Evolutionary conservation across 169 alveolate species (phyloP).

Genomic region (Condylostoma magnum): DNA sequence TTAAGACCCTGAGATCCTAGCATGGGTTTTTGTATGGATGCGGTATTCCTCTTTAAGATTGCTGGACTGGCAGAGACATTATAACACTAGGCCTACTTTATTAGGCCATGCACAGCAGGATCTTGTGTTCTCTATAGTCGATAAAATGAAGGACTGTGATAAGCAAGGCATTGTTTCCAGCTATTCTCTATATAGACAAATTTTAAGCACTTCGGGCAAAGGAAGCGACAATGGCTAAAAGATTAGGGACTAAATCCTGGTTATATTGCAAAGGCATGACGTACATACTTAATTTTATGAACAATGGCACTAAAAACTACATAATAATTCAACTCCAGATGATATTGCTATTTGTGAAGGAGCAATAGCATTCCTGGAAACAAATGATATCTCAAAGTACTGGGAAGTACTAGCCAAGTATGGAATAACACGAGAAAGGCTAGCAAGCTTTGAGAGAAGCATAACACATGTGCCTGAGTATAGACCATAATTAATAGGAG

Average conservation of each 20-base stretch:
- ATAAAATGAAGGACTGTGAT: background rate
- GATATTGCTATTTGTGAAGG: conserved; percentile 91
- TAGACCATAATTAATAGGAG: conserved; percentile 24
- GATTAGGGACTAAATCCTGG: conserved; percentile 88
- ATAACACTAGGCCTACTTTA: conserved; percentile 39
- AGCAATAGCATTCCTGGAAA: conserved; percentile 77
- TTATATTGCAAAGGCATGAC: conserved; percentile 85
- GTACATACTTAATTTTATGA: conserved; percentile 87
- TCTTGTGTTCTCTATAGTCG: background rate
- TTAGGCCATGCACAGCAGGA: background rate
- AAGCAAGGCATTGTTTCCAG: background rate
- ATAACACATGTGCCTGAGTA: conserved; percentile 84
- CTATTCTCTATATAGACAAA: background rate
- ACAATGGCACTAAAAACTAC: conserved; percentile 94
- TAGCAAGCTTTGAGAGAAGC: conserved; percentile 85
- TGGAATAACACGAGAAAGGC: conserved; percentile 82
- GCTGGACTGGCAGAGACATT: conserved; percentile 57
- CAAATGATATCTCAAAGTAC: conserved; percentile 71
- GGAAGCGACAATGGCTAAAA: conserved; percentile 92
- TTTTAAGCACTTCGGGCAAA: conserved; percentile 76
- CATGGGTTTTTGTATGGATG: conserved; percentile 53
- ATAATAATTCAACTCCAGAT: conserved; percentile 93
- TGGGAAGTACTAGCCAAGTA: conserved; percentile 76
- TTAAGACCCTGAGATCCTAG: background rate
- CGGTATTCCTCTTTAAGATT: conserved; percentile 48